Conservation (phyloP, 768 basidiomycete genomes). For the Psilocybe subaeruginosa region DNA sequence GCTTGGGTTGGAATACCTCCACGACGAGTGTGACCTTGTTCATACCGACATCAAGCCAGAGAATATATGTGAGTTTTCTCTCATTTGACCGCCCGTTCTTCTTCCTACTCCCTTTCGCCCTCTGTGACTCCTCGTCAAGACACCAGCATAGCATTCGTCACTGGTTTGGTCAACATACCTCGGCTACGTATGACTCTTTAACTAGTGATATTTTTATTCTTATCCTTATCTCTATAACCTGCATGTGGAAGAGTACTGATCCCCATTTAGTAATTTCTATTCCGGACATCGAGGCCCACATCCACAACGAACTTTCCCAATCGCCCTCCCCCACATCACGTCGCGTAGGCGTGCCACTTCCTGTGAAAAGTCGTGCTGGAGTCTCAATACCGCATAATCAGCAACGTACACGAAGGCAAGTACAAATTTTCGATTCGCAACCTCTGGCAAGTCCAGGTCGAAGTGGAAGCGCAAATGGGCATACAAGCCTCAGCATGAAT, state of each 20-base stretch:
- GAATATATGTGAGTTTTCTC: conserved; percentile 77
- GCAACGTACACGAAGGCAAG: conserved; percentile 57
- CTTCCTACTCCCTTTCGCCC: conserved; percentile 10
- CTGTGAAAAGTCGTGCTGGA: conserved; percentile 63
- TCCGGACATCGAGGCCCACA: conserved; percentile 78
- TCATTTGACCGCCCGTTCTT: conserved; percentile 4
- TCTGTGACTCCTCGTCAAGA: conserved; percentile 7
- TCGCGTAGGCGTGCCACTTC: conserved; percentile 78
- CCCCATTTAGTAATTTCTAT: conserved; percentile 73
- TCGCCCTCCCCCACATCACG: conserved; percentile 78
- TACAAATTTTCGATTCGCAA: conserved; percentile 84
- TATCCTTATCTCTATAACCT: conserved; percentile 28
- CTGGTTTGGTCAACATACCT: conserved; percentile 5
- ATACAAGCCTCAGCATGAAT: conserved; percentile 31
- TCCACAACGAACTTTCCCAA: conserved; percentile 64
- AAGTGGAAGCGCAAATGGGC: conserved; percentile 32
- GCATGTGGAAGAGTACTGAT: conserved; percentile 27
- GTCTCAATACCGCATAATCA: conserved; percentile 63
- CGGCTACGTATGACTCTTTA: conserved; percentile 23
- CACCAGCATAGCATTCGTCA: conserved; percentile 13
- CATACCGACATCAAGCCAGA: conserved; percentile 96
- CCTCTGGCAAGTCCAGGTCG: conserved; percentile 65
- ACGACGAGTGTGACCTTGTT: conserved; percentile 90
- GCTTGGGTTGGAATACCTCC: conserved; percentile 88
- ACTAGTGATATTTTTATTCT: conserved; percentile 29